phyloP scores from a whole-genome alignment of 2,329 filamentous ascomycete species.

The Fusarium kyushuense region DNA sequence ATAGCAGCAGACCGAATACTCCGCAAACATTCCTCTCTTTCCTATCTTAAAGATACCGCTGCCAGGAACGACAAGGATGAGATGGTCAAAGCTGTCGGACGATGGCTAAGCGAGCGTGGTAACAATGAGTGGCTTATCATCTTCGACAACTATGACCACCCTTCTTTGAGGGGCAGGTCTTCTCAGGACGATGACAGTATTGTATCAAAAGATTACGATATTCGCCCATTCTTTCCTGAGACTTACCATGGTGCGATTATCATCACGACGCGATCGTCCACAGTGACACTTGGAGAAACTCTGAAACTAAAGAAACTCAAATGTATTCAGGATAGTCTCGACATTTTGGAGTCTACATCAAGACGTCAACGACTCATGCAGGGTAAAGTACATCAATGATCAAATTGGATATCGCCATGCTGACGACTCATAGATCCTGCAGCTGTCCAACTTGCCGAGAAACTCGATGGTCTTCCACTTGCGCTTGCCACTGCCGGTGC shows the following conservation, averaged over 20 bases:
- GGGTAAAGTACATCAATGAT: neutral
- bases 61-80: neutral
- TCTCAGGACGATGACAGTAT: neutral
- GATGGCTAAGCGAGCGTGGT: neutral
- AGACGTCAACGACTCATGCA: neutral
- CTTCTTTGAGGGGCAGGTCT: neutral
- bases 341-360: neutral
- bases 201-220: neutral
- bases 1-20: neutral
- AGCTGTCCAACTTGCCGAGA: neutral
- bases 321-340: neutral
- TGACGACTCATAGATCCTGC: neutral
- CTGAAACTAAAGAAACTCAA: neutral
- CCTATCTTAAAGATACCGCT: neutral
- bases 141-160: conserved; percentile 1
- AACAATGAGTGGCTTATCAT: neutral
- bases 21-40: neutral
- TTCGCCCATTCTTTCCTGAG: neutral
- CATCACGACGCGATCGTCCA: neutral
- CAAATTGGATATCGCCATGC: neutral
- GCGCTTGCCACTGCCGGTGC: neutral
- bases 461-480: neutral
- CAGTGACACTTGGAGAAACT: neutral
- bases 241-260: neutral
- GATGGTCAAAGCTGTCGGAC: neutral